Base-by-base conservation (phyloP, 129 eudicot species). In the Ambrosia artemisiifolia region DNA sequence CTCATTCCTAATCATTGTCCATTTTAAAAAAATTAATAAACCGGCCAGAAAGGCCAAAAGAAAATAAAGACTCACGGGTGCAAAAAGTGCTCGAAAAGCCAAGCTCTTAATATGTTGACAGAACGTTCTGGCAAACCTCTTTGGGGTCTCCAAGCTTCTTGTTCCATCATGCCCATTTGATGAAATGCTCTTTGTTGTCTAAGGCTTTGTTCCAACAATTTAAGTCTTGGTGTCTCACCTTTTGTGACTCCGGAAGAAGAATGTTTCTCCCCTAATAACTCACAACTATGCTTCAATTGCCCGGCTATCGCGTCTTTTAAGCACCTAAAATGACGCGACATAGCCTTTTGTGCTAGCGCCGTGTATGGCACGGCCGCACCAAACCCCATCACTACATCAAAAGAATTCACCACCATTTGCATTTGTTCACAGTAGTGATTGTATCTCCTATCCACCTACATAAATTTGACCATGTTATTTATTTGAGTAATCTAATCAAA, bases 111-210 rank as follows among this genome's bases (percentile, higher is more conserved):
- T 51, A 86, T 88, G 75, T 91, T 95, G 68, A 95, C 99, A 12
- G 97, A 90, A 8, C 99, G 83, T 70, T 95, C 99, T 16, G 99
- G 99, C 85, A 95, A 74, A 1, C 99, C 99, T 46, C 99, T 74
- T 67, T 95, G 99, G 0, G 99, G 99, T 44, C 99, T 80, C 99
- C 99, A 95, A 17, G 99, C 97, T 81, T 95, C 99, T 84, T 95
- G 99, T 55, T 95, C 99, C 91, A 86, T 91, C 82, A 95, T 84
- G 18, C 99, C 99, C 96, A 94, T 88, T 66, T 95, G 99, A 68
- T 91, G 88, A 18, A 95, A 91, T 10, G 97, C 96, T 44, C 99
- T 81, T 74, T 95, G 99, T 64, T 95, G 96, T 69, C 99, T 86
- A 0, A 91, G 53, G 78, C 96, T 95, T 83, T 86, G 97, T 71